Base-by-base conservation (phyloP, 1,284 basidiomycete species). In the Coriolopsis trogii region DNA sequence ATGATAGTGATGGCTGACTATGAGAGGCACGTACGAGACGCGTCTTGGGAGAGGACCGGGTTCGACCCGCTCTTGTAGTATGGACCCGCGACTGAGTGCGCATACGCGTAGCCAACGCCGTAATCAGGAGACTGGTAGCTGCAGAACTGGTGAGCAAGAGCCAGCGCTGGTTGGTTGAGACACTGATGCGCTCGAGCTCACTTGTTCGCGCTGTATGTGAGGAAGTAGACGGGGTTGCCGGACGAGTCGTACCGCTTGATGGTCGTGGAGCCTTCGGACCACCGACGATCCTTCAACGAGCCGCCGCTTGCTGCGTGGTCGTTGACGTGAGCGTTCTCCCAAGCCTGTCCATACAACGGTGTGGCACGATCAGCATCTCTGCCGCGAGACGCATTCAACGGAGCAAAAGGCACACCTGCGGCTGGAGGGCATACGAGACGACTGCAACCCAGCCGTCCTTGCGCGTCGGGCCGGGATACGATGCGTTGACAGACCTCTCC, bases 381-480 rank as follows among this genome's bases (percentile, higher is more conserved):
- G 23, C 20, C 24, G 9, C n/a, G 18, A n/a, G 15, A 13, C 16
- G 6, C 8, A 26, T 16, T 5, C 23, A 33, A 13, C 23, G 25
- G n/a, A n/a, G n/a, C n/a, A n/a, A 15, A 36, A 16, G 6, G 36
- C 45, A 18, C 21, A 44, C 48, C 49, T 50, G 49, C 16, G 50
- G 50, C 30, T 51, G 50, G 24, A 46, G 25, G 24, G 39, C 39
- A 28, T 51, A 51, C 38, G 50, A 41, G 12, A 51, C 38, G 42
- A 51, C 39, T 15, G 39, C n/a, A 7, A 51, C 50, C 50, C 44
- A 51, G 29, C 50, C 50, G 33, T 51, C 50, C 44, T 51, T 51
- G 30, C 50, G 43, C 20, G 50, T 51, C 20, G 50, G 44, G 10
- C 44, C 50, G 26, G 50, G 39, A 31, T 41, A 46, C 6, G 44